Percentiles rank a stretch among this genome's conserved stretches.
These are phyloP conservation scores for Gastrodia elata DNA, from an alignment of 106 monocot species.

Conservation along the genomic window DNA sequence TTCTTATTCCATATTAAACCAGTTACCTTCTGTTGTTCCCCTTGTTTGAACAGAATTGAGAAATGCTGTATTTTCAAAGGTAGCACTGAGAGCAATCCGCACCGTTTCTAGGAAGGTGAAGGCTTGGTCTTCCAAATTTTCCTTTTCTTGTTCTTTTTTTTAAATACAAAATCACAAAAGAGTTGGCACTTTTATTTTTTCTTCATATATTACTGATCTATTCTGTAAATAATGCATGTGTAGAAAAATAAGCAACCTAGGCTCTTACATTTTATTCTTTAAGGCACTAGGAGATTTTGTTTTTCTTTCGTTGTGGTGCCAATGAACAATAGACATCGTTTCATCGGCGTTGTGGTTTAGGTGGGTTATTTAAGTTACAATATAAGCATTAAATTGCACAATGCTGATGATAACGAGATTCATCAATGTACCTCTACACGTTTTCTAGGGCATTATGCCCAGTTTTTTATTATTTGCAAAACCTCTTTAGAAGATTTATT, in stretches of 20 bases:
- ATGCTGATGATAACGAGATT: too few relatives aligned
- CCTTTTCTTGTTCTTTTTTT: neutral
- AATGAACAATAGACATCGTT: too few relatives aligned
- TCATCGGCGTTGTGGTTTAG: too few relatives aligned
- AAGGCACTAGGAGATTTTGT: too few relatives aligned
- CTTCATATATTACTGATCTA: neutral
- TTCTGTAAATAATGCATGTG: neutral
- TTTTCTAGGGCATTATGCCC: too few relatives aligned
- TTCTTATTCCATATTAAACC: neutral
- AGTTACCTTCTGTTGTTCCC: neutral
- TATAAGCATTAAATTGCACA: too few relatives aligned
- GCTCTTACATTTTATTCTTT: too few relatives aligned
- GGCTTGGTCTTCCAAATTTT: neutral
- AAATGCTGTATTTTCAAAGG: conserved; percentile 95
- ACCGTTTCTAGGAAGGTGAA: conserved; percentile 90
- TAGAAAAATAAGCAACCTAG: neutral
- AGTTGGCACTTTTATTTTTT: neutral
- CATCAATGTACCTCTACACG: too few relatives aligned
- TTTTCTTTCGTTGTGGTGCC: too few relatives aligned
- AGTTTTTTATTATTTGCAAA: too few relatives aligned
- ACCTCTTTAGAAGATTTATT: conserved; percentile 5
- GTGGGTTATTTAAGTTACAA: too few relatives aligned
- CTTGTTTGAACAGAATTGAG: conserved; percentile 55
- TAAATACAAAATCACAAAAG: neutral
- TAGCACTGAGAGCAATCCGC: conserved; percentile 85